Conservation (phyloP, 495 filamentous ascomycete species). For the Daldinia concentrica region DNA sequence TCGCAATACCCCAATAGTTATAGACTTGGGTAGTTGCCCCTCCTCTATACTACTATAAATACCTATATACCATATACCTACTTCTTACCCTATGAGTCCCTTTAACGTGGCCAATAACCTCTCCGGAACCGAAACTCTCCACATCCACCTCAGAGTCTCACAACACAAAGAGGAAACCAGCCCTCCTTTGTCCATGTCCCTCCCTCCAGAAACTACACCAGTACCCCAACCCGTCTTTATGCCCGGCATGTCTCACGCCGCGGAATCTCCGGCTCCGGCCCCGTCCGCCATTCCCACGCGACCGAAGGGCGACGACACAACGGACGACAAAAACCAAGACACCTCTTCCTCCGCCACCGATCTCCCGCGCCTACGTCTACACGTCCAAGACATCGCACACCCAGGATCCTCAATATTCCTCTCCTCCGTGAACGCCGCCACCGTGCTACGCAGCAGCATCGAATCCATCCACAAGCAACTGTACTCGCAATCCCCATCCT, state of each 20-base stretch:
- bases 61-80: not conserved
- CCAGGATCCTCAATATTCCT: slow-evolving; percentile 71
- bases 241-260: slow-evolving; percentile 41
- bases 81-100: slow-evolving; percentile 19
- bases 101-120: not conserved
- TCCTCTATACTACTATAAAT: not conserved
- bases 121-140: slow-evolving; percentile 13
- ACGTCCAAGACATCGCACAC: slow-evolving; percentile 74
- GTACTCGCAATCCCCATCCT: slow-evolving; percentile 57
- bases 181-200: slow-evolving; percentile 29
- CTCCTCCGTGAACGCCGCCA: slow-evolving; percentile 62
- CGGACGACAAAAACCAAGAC: slow-evolving; percentile 1
- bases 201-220: slow-evolving; percentile 46
- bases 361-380: slow-evolving; percentile 73
- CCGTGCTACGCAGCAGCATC: slow-evolving; percentile 69
- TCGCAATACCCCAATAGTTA: not conserved
- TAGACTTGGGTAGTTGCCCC: not conserved
- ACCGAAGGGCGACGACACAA: not conserved
- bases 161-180: slow-evolving; percentile 2
- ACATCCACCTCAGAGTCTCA: slow-evolving; percentile 25
- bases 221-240: slow-evolving; percentile 45
- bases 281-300: slow-evolving; percentile 28
- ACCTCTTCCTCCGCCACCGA: not conserved
- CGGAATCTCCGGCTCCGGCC: slow-evolving; percentile 8
- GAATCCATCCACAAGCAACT: slow-evolving; percentile 59